Base-by-base conservation (phyloP, 345 rosid genomes). In the Microcos paniculata region DNA sequence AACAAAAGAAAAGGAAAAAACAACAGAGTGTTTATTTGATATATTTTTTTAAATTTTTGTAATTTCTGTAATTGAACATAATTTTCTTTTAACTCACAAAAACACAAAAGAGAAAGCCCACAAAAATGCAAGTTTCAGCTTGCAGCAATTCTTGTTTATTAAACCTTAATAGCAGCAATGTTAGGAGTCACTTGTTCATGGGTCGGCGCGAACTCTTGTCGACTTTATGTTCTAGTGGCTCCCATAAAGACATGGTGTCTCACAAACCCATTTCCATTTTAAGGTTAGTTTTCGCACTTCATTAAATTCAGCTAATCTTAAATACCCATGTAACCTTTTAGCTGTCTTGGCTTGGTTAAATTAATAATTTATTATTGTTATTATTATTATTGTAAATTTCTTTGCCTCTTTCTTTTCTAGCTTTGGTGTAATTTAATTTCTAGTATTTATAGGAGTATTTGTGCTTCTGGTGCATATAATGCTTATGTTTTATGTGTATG, bases 161-260 rank as follows among this genome's bases (percentile, higher is more conserved):
- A 75, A 79, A 80, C 57, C 76, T 80, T 70, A 65, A 56, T 59
- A 62, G 68, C 55, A 76, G 70, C 70, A 66, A 19, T 61, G 56
- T 68, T 24, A 57, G 11, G 1, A 77, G 75, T 11, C 79, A 80
- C 70, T 80, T 70, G 48, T 73, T 79, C 30, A 51, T 85, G 69
- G 79, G 81, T 67, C 83, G 86, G 66, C 70, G 84, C 13, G 62
- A 77, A 66, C 86, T 85, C 74, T 76, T 85, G 53, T 81, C 88
- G 66, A 77, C 83, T 51, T 79, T 77, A 3, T 87, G 82, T 78
- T 85, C 84, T 62, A 78, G 70, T 69, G 75, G 73, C 26, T 74
- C 81, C 18, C 74, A 58, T 15, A 49, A 52, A 42, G 78, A 74
- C 35, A 61, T 53, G 46, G 57, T 71, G 76, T 80, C 84, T 33